phyloP scores from a whole-genome alignment of 495 filamentous ascomycete genomes.

The Penicillium coffeae region DNA sequence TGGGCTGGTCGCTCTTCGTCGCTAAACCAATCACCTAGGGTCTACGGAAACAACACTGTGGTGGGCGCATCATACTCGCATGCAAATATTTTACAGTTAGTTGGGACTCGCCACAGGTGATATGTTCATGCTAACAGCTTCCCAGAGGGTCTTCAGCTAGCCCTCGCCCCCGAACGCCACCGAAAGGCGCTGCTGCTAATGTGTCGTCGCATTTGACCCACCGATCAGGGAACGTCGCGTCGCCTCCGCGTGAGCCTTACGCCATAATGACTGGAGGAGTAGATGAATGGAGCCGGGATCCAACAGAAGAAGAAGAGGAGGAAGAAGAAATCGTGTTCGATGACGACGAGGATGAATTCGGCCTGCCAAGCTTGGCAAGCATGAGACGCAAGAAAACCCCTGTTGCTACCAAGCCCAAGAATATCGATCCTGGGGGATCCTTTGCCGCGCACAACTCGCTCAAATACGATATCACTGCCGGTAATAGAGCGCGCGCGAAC shows the following conservation, averaged over 20 bases:
- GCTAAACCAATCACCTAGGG: constrained; percentile 42
- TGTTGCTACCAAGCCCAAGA: constrained; percentile 35
- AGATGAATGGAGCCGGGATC: constrained; percentile 68
- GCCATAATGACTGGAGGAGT: constrained; percentile 72
- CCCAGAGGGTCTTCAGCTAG: constrained; percentile 51
- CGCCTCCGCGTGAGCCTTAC: constrained; percentile 67
- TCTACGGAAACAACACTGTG: constrained; percentile 69
- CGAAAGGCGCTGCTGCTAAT: constrained; percentile 41
- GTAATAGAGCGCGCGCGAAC: constrained; percentile 55
- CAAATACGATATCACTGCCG: constrained; percentile 27
- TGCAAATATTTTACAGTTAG: constrained; percentile 86
- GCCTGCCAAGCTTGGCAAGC: constrained; percentile 82
- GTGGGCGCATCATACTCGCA: constrained; percentile 96
- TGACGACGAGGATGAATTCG: constrained; percentile 92
- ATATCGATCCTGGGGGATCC: constrained; percentile 41
- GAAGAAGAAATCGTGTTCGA: constrained; percentile 68
- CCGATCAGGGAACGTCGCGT: constrained; percentile 49
- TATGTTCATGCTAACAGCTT: constrained; percentile 12
- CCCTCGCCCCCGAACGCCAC: constrained; percentile 61
- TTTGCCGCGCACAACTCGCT: constrained; percentile 24
- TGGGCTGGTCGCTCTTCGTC: constrained; percentile 64
- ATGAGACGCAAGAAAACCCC: constrained; percentile 68
- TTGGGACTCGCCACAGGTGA: constrained; percentile 18
- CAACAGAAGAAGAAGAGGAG: constrained; percentile 53
- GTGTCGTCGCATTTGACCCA: constrained; percentile 47